phyloP scores from a whole-genome alignment of 805 yeast genomes.

The Pichia rugopelliculosa region DNA sequence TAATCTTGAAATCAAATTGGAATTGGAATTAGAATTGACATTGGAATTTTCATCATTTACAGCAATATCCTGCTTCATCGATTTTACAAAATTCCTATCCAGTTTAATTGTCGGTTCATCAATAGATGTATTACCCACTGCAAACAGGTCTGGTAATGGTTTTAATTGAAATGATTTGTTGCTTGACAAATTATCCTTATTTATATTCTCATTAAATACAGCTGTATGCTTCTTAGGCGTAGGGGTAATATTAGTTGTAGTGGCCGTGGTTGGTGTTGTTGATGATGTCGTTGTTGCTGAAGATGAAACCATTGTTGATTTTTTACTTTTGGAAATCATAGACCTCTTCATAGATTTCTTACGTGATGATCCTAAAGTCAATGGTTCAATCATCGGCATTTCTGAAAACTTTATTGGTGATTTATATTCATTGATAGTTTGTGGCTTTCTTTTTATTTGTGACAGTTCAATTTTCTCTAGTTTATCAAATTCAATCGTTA shows the following conservation, averaged over 20 bases:
- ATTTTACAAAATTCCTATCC: constrained; percentile 11
- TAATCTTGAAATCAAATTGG: constrained; percentile 16
- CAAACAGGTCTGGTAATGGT: constrained; percentile 16
- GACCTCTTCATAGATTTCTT: constrained; percentile 22
- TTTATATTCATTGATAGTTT: constrained; percentile 10
- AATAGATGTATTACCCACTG: constrained; percentile 1
- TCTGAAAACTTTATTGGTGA: constrained; percentile 29
- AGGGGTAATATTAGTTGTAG: not conserved
- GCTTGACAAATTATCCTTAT: not conserved
- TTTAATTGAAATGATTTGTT: constrained; percentile 9
- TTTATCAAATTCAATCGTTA: constrained; percentile 21
- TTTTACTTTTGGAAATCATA: not conserved
- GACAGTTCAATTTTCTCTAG: constrained; percentile 26
- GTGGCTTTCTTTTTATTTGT: constrained; percentile 15
- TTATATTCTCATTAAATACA: constrained; percentile 16
- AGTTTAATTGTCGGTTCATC: constrained; percentile 27
- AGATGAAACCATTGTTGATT: not conserved
- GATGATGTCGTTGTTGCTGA: constrained; percentile 10
- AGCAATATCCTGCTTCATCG: not conserved
- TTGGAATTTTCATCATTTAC: not conserved
- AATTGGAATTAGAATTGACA: not conserved
- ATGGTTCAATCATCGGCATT: constrained; percentile 28
- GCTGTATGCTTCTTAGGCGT: constrained; percentile 6
- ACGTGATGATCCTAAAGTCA: constrained; percentile 21
- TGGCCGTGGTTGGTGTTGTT: not conserved